A percentile compares a stretch with the other conserved stretches of the same genome.
Conservation (phyloP, 2,329 filamentous ascomycete genomes). For the Orbilia oligospora region DNA sequence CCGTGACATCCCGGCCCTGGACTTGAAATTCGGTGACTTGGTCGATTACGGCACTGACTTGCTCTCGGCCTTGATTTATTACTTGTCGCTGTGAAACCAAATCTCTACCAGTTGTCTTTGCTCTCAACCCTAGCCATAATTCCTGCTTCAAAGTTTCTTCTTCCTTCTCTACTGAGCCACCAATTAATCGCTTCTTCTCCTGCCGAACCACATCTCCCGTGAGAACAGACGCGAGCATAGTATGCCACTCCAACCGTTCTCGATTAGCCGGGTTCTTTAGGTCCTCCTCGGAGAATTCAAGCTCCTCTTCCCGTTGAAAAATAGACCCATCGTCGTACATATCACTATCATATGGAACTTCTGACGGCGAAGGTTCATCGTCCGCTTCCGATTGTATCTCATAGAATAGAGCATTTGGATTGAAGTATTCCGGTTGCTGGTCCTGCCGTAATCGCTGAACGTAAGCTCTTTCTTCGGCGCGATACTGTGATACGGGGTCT, state of each 20-base stretch:
- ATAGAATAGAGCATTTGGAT: slow-evolving; percentile 70
- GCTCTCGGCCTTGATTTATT: slow-evolving; percentile 84
- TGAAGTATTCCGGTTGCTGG: slow-evolving; percentile 79
- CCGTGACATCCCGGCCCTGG: slow-evolving; percentile 90
- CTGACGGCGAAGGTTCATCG: slow-evolving; percentile 89
- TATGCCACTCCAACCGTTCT: slow-evolving; percentile 96
- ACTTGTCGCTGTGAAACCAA: slow-evolving; percentile 87
- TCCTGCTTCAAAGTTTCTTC: slow-evolving; percentile 72
- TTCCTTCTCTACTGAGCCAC: slow-evolving; percentile 78
- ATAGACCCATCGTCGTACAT: slow-evolving; percentile 81
- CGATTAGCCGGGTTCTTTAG: slow-evolving; percentile 87
- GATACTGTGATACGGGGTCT: slow-evolving; percentile 80
- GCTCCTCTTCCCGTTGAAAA: slow-evolving; percentile 76
- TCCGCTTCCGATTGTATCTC: slow-evolving; percentile 85
- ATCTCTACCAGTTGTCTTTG: slow-evolving; percentile 85
- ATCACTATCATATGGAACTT: slow-evolving; percentile 84
- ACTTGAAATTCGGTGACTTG: slow-evolving; percentile 94
- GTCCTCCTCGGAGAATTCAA: slow-evolving; percentile 90
- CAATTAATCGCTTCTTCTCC: slow-evolving; percentile 95
- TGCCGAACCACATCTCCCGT: slow-evolving; percentile 97
- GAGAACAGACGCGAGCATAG: slow-evolving; percentile 94
- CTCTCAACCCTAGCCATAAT: slow-evolving; percentile 89
- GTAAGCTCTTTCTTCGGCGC: slow-evolving; percentile 93
- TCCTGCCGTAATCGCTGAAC: slow-evolving; percentile 91
- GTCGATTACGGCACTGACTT: slow-evolving; percentile 82